phyloP scores from a whole-genome alignment of 139 green algal genomes.

The Chlamydomonas schloesseri region DNA sequence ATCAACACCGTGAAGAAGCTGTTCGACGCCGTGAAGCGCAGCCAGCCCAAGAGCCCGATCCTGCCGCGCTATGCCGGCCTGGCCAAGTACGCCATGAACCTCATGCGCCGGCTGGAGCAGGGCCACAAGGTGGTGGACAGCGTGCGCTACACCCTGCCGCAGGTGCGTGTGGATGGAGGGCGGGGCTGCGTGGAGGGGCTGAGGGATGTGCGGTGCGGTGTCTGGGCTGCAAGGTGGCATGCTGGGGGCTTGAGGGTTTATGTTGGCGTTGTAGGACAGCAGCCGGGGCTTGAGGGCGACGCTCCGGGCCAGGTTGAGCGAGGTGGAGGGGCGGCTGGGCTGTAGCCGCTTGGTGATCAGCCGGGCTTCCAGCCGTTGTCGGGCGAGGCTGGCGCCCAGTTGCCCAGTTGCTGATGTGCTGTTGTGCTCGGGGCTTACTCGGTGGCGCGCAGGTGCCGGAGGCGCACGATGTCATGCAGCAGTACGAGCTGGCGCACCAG shows the following conservation, averaged over 20 bases:
- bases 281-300: too few species aligned
- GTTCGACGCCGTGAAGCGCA: slow-evolving; percentile 76
- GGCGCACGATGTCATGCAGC: slow-evolving; percentile 67
- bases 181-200: too few species aligned
- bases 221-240: too few species aligned
- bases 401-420: background rate
- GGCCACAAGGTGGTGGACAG: slow-evolving; percentile 43
- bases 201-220: too few species aligned
- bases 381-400: too few species aligned
- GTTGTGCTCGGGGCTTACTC: background rate
- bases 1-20: slow-evolving; percentile 87
- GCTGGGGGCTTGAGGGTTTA: too few species aligned
- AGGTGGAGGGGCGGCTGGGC: too few species aligned
- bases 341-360: too few species aligned
- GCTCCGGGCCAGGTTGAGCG: too few species aligned
- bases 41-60: slow-evolving; percentile 70
- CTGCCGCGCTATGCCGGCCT: slow-evolving; percentile 80
- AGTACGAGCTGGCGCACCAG: slow-evolving; percentile 77
- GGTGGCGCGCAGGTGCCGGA: slow-evolving; percentile 61
- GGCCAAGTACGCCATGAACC: slow-evolving; percentile 70
- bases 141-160: slow-evolving; percentile 75
- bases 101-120: slow-evolving; percentile 71
- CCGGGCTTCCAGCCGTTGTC: background rate
- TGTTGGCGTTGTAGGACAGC: too few species aligned
- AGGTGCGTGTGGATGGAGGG: slow-evolving; percentile 5